Conservation (phyloP, 768 basidiomycete species). For the Arthromyces matolae region DNA sequence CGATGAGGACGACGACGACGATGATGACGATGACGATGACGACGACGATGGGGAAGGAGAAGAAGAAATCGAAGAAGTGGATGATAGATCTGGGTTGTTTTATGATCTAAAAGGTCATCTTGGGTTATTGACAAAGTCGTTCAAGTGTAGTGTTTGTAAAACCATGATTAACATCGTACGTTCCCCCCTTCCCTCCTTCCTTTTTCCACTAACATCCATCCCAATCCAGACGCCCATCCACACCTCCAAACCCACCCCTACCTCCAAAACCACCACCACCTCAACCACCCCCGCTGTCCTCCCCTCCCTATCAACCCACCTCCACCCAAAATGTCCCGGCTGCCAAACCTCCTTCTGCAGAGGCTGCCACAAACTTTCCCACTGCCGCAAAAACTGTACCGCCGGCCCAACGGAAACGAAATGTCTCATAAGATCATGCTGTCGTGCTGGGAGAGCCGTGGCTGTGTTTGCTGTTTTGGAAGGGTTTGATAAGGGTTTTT, state of each 20-base stretch:
- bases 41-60: not conserved
- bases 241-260: not conserved
- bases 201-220: not conserved
- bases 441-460: conserved; percentile 12
- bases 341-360: conserved; percentile 12
- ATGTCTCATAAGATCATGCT: conserved; percentile 10
- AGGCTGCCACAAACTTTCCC: conserved; percentile 5
- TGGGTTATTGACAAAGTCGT: conserved; percentile 2
- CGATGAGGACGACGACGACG: not conserved
- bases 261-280: not conserved
- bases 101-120: conserved; percentile 2
- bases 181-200: not conserved
- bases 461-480: conserved; percentile 12
- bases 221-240: conserved; percentile 8
- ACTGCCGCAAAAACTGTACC: conserved; percentile 7
- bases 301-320: not conserved
- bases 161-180: conserved; percentile 4
- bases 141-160: conserved; percentile 7
- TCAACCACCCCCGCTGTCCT: not conserved
- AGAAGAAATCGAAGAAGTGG: too few species aligned
- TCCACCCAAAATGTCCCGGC: conserved; percentile 10
- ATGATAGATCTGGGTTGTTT: not conserved
- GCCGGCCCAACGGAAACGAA: not conserved
- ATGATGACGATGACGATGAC: not conserved
- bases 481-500: conserved; percentile 9